Conservation (phyloP, 2,329 filamentous ascomycete genomes). For the Pyrenophora teres region DNA sequence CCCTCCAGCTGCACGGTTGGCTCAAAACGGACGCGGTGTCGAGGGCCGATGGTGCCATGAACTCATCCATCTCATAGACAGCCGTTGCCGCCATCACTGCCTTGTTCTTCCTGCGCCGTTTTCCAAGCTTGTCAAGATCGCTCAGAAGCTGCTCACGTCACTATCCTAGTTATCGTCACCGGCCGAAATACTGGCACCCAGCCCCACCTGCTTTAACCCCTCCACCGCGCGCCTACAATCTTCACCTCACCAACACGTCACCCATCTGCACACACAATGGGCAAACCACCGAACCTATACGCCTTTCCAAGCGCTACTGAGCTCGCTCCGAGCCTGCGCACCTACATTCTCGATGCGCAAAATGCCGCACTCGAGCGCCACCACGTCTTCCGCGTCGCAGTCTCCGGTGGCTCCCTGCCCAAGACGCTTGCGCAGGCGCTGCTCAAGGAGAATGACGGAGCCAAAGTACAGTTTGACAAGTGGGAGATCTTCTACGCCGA, state of each 20-base stretch:
- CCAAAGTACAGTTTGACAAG: conserved; percentile 75
- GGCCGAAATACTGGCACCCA: conserved; percentile 16
- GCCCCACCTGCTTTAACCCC: conserved; percentile 20
- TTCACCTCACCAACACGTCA: conserved; percentile 14
- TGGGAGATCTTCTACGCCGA: conserved; percentile 99
- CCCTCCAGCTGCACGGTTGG: conserved; percentile 16
- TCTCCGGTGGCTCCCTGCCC: conserved; percentile 92
- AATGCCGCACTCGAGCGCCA: conserved; percentile 80
- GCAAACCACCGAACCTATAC: conserved; percentile 68
- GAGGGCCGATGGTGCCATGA: conserved; percentile 9
- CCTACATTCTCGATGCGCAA: conserved; percentile 82
- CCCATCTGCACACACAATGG: conserved; percentile 36
- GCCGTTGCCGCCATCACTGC: conserved; percentile 2
- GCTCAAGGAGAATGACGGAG: conserved; percentile 62
- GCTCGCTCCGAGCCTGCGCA: conserved; percentile 77
- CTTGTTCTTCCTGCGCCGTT: not conserved
- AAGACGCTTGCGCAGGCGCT: conserved; percentile 85
- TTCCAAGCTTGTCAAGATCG: not conserved
- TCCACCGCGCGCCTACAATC: conserved; percentile 17
- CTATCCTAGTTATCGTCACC: conserved; percentile 16
- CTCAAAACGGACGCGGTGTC: conserved; percentile 14
- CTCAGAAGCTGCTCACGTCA: conserved; percentile 18
- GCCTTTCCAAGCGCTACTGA: conserved; percentile 72
- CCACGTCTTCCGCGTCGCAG: conserved; percentile 83
- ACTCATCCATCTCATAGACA: conserved; percentile 7